Base-by-base conservation (phyloP, 2,329 filamentous ascomycete species). In the Tolypocladium pustulatum region DNA sequence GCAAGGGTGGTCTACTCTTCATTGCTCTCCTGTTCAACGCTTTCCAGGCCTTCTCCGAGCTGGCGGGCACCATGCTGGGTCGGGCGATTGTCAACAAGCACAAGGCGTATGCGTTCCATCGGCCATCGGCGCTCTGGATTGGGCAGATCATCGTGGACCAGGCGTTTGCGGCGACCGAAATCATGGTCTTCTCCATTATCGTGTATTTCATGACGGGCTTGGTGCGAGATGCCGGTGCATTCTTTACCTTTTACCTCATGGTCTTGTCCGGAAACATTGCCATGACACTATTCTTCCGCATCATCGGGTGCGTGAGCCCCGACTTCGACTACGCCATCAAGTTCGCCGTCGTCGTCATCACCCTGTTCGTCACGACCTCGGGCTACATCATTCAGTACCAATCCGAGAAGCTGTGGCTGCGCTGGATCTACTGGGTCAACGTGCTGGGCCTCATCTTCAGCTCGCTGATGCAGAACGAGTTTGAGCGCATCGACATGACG, bases 241-340 rank as follows among this genome's bases (percentile, higher is more conserved):
- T 93, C 75, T 91, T 91, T 74, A 90, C 80, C 0, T 92, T 90
- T 68, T 86, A 85, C 63, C 72, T 92, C 17, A 77, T 91, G 71
- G 82, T 91, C 20, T 78, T 90, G 51, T 81, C 81, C 2, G 84
- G 81, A 4, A 89, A 88, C 65, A 79, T 89, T 36, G 82, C 81
- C 12, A 91, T 91, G 86, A 90, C 88, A 0, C 75, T 91, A 2
- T 88, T 91, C 70, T 91, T 92, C 76, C 77, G 89, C 60, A 89
- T 87, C 2, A 78, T 92, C 2, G 89, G 87, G 8, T 90, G 86
- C 60, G 60, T 89, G 15, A 91, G 87, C 60, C 88, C 89, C 0
- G 88, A 91, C 66, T 95, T 95, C 59, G 89, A 95, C 68, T 89
- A 88, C 51, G 91, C 91, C 3, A 89, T 92, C 71, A 92, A 92